Evolutionary conservation across 208 protist genomes (phyloP), one percentile per base, ranked within the genome.

Genomic region (Trypanosoma conorhini): DNA sequence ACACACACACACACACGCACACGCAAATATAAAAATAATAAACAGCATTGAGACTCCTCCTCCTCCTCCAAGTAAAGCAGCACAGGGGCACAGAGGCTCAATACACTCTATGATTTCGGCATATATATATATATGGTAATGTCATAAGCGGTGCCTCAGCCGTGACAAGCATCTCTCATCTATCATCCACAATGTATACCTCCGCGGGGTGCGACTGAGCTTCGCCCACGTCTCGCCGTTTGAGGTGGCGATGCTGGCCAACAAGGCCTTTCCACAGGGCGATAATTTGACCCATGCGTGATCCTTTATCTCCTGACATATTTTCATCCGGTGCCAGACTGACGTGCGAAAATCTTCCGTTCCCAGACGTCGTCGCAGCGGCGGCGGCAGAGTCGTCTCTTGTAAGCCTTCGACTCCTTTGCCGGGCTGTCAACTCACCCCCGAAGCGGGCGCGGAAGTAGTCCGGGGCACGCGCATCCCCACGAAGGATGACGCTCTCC

Each of bases 201-300:
- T 50, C 46, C 10, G 48, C 30, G 1, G 33, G 54, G 19, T 54
- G 48, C 52, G 3, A 0, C 21, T 38, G 22, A 59, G 21, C 1
- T 17, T 28, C 48, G 1, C 31, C 40, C 26, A 10, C 42, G 31
- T 35, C 33, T n/a, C 21, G n/a, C 22, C 12, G 13, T 21, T 57
- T 52, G 3, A 0, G 26, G 59, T 87, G 77, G 7, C 68, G 76
- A 64, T 91, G 85, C 62, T 87, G 80, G 4, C 70, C 69, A 12
- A 86, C 83, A 21, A 93, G 74, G 9, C 81, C 76, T 13, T 79
- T 87, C 85, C 83, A 93, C 35, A 91, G 82, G 48, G 78, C 74
- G 42, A 91, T 72, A 63, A 89, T 91, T 19, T 72, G 72, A 61
- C 80, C 74, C 44, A 91, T 85, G 22, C 83, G 77, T 0, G 70